phyloP scores from a whole-genome alignment of 2,329 filamentous ascomycete species.

The Botrytis medusae region DNA sequence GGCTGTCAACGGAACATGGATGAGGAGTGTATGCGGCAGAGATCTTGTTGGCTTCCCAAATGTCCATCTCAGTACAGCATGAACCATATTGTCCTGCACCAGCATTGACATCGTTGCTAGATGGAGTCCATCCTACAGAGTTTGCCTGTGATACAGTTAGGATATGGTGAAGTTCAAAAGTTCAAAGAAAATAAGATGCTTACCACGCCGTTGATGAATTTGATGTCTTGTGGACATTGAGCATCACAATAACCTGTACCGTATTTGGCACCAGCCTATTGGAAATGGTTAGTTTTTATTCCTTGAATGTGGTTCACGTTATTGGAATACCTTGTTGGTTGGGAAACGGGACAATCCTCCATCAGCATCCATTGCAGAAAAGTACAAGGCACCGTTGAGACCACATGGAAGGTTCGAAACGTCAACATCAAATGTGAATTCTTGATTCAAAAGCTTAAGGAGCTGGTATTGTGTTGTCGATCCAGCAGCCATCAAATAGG shows the following conservation, averaged over 20 bases:
- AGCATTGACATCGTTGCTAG: slow-evolving; percentile 51
- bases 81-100: slow-evolving; percentile 55
- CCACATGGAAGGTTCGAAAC: slow-evolving; percentile 68
- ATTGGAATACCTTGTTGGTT: slow-evolving; percentile 44
- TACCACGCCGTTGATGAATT: slow-evolving; percentile 55
- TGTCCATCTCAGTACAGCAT: slow-evolving; percentile 69
- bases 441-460: slow-evolving; percentile 64
- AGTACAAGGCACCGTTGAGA: slow-evolving; percentile 71
- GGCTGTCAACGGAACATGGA: slow-evolving; percentile 50
- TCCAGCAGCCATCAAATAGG: slow-evolving; percentile 63
- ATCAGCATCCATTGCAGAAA: slow-evolving; percentile 62
- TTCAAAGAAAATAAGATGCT: slow-evolving; percentile 22
- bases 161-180: slow-evolving; percentile 18
- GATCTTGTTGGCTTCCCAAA: slow-evolving; percentile 64
- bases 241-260: slow-evolving; percentile 29
- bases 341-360: slow-evolving; percentile 56
- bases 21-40: slow-evolving; percentile 60
- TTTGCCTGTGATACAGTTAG: slow-evolving; percentile 47
- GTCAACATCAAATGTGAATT: slow-evolving; percentile 74
- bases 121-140: slow-evolving; percentile 51
- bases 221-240: slow-evolving; percentile 38
- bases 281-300: not conserved
- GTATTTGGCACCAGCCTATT: slow-evolving; percentile 51
- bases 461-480: slow-evolving; percentile 59
- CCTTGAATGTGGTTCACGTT: no score